Evolutionary conservation across 805 yeast genomes (phyloP), one percentile per base, ranked within the genome.

Genomic region (Phaffomyces antillensis): DNA sequence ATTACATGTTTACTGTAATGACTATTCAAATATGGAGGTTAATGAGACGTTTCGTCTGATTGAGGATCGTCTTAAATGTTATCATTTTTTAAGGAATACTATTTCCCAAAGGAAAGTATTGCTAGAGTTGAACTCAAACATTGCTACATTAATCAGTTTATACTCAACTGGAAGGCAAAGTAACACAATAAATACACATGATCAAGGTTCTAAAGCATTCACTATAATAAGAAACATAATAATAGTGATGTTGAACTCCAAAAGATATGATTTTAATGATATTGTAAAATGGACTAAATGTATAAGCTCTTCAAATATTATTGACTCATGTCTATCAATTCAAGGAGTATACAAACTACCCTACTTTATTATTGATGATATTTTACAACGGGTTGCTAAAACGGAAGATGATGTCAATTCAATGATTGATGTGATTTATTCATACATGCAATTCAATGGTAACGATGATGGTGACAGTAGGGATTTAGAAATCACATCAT

Each of bases 321-420:
- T 58, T 7, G 55, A 52, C 2, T 64, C 72, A 4, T 71, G 75
- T 45, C 34, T 47, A 3, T 47, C 64, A 2, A 52, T 73, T 10
- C 40, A 62, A 0, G 60, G 63, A 16, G 46, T 58, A 10, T 43
- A 56, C 2, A 49, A 55, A 3, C 59, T 71, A 15, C 78, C 79
- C 0, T 52, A 66, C 1, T 70, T 66, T 52, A 61, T 73, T 1
- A 39, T 62, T 1, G 56, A 62, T 1, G 76, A 73, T 46, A 53
- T 73, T 5, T 51, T 71, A 2, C 48, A 59, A 1, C 58, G 78
- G 39, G 60, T 70, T 1, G 54, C 59, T 5, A 44, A 31, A 12
- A 52, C 58, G 2, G 47, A 36, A 9, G 41, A 43, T 23, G 59
- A 56, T 30, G 43, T 51, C 2, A 51, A 43, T 2, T 32, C 48